These are phyloP conservation scores for Protostelium mycophagum DNA, from an alignment of 78 protist genomes.

Conservation along the genomic window DNA sequence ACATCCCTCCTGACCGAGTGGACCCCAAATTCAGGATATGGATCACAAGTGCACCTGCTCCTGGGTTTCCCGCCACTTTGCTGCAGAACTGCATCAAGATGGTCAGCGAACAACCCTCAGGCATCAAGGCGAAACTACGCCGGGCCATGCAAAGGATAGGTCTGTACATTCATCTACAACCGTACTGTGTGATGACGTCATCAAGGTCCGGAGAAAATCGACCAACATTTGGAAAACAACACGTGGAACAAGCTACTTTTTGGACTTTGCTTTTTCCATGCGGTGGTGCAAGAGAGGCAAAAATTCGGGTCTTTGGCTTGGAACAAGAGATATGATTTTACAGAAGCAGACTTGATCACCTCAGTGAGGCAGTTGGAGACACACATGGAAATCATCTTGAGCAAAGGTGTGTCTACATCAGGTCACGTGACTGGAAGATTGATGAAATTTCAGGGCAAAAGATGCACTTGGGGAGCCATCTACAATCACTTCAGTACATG, in stretches of 20 bases:
- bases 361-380: background rate
- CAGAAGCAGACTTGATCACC: constrained; percentile 52
- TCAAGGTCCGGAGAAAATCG: background rate
- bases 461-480: background rate
- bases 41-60: constrained; percentile 72
- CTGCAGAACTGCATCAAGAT: constrained; percentile 80
- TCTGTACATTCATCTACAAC: background rate
- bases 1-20: background rate
- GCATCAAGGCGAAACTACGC: constrained; percentile 59
- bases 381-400: background rate
- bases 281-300: constrained; percentile 80
- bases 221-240: background rate
- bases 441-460: background rate
- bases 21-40: constrained; percentile 64
- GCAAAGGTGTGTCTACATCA: no score
- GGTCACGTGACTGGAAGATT: no score
- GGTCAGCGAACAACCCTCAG: constrained; percentile 91
- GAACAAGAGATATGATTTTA: constrained; percentile 84
- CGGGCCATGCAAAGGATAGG: constrained; percentile 7
- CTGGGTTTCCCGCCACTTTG: constrained; percentile 58
- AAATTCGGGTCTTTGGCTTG: constrained; percentile 86
- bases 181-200: background rate
- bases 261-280: constrained; percentile 82
- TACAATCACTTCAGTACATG: background rate
- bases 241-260: constrained; percentile 51